Percentiles rank a stretch among this genome's conserved stretches.
Evolutionary conservation across 495 filamentous ascomycete species (phyloP).

Genomic region (Extremus antarcticus): DNA sequence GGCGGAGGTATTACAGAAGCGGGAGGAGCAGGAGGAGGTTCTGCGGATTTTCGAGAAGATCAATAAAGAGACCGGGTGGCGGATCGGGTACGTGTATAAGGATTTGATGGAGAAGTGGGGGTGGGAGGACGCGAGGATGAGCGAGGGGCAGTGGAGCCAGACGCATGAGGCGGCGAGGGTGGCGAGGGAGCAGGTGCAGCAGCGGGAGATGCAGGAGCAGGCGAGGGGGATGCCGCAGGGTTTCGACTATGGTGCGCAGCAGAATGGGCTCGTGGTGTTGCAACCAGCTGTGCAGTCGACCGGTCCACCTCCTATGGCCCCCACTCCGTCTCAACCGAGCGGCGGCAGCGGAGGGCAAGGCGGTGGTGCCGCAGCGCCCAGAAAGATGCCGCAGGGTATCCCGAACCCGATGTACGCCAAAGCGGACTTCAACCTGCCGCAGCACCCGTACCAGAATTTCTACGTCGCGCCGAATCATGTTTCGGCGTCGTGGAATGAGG

Average conservation of each 20-base stretch:
- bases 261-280: background rate
- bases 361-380: slow-evolving; percentile 10
- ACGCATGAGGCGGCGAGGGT: slow-evolving; percentile 14
- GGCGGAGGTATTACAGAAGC: slow-evolving; percentile 57
- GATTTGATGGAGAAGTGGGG: slow-evolving; percentile 70
- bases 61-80: slow-evolving; percentile 68
- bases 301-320: background rate
- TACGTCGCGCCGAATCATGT: slow-evolving; percentile 30
- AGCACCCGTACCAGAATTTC: slow-evolving; percentile 63
- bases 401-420: slow-evolving; percentile 54
- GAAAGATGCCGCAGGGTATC: slow-evolving; percentile 36
- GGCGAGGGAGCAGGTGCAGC: slow-evolving; percentile 13
- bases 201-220: slow-evolving; percentile 7
- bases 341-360: slow-evolving; percentile 7
- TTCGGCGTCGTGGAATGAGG: background rate
- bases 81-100: slow-evolving; percentile 51
- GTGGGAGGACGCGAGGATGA: slow-evolving; percentile 46
- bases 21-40: slow-evolving; percentile 70
- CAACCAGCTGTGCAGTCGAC: background rate
- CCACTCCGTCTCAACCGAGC: background rate
- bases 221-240: slow-evolving; percentile 3
- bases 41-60: slow-evolving; percentile 66
- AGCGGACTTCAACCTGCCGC: slow-evolving; percentile 60
- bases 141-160: slow-evolving; percentile 23
- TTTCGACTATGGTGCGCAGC: background rate